Percentiles rank a stretch among this genome's conserved stretches.
Evolutionary conservation across 192 early-diverging fungal species (phyloP).

Genomic region (Podila epicladia): DNA sequence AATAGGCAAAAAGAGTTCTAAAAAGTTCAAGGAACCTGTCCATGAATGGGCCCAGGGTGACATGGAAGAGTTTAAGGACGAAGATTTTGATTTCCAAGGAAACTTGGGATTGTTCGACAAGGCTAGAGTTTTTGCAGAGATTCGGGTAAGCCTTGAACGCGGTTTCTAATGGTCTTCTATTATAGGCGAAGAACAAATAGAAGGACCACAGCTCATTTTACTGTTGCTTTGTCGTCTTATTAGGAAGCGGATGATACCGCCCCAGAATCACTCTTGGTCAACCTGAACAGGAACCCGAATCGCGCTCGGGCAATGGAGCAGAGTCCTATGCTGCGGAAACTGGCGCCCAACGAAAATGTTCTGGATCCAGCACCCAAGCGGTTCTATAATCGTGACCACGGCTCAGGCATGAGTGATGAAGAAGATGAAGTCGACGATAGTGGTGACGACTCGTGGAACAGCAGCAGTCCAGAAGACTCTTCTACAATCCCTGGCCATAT

Average conservation of each 20-base stretch:
- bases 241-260: constrained; percentile 74
- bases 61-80: constrained; percentile 65
- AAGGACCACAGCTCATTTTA: neutral
- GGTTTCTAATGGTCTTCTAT: neutral
- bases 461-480: constrained; percentile 31
- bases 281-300: constrained; percentile 67
- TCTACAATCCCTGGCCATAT: neutral
- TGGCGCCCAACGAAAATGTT: constrained; percentile 75
- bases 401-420: constrained; percentile 34
- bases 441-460: constrained; percentile 47
- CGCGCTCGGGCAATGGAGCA: constrained; percentile 41
- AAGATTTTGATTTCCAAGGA: constrained; percentile 74
- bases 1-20: constrained; percentile 35
- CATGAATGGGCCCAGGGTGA: constrained; percentile 70
- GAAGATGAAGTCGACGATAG: constrained; percentile 10
- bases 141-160: constrained; percentile 47
- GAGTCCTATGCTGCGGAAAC: constrained; percentile 51
- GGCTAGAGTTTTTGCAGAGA: constrained; percentile 73
- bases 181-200: neutral
- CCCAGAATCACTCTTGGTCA: constrained; percentile 79
- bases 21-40: constrained; percentile 28
- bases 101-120: constrained; percentile 79
- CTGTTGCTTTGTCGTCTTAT: constrained; percentile 8
- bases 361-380: constrained; percentile 62
- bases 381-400: constrained; percentile 10